Base-by-base conservation (phyloP, 768 basidiomycete species). In the Chalciporus sphaerocephalus region DNA sequence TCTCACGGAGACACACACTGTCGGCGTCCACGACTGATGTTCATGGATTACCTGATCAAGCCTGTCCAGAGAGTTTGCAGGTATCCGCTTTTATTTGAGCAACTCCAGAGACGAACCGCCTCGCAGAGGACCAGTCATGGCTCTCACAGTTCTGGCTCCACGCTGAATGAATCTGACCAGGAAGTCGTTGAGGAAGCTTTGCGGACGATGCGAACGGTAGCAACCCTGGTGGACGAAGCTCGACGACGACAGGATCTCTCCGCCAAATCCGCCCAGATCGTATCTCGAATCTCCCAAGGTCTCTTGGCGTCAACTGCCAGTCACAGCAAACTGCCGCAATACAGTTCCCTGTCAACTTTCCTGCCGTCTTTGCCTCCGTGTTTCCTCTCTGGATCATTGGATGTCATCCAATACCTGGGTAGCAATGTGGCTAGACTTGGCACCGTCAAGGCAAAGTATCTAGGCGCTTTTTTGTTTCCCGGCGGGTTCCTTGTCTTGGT, bases 21-120 rank as follows among this genome's bases (percentile, higher is more conserved):
- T 46, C 70, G 60, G 46, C 52, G 57, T 37, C 55, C 69, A 11
- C 77, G 78, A 17, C 75, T 88, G 28, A 74, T 75, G 46, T 81
- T 88, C 64, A 69, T 80, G 54, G 95, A 98, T 68, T 93, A 93
- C 61, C 76, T 97, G 69, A 97, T 99, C 69, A 92, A 92, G 66
- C 95, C 95, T n/a, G 78, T 97, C 13, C 95, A 99, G 66, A 75
- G 93, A 40, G 86, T 99, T 40, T 97, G 94, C 77, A 89, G 85
- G 55, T 99, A 99, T 60, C 92, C 93, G 15, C 76, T 98, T 40
- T 75, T 99, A 8, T 78, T 99, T 36, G 84, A 83, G 46, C 83
- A 87, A 55, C 75, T 96, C 27, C 67, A 64, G 23, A 54, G 53
- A 20, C 51, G 50, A 24, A 40, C 34, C 11, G 40, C 10, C 1